Percentiles rank a stretch among this genome's conserved stretches.
Evolutionary conservation across 2,329 filamentous ascomycete genomes (phyloP).

Genomic region (Nannizzia gypsea): DNA sequence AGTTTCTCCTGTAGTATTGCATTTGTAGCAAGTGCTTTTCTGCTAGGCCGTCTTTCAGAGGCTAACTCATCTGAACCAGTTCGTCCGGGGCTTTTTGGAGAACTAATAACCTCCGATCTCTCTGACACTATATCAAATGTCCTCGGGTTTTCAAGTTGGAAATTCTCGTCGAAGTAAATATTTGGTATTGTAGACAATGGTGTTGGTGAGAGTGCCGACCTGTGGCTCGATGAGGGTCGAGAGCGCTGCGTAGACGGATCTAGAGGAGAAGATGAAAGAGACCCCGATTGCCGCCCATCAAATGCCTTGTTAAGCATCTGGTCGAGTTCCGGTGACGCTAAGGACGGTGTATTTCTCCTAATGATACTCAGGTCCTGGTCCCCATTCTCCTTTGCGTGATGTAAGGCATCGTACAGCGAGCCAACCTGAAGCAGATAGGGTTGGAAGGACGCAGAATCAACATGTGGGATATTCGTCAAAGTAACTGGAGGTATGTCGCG

Average conservation of each 20-base stretch:
- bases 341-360: constrained; percentile 32
- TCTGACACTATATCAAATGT: constrained; percentile 97
- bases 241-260: constrained; percentile 16
- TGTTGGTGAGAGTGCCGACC: constrained; percentile 44
- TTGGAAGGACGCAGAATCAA: constrained; percentile 69
- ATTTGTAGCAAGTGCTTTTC: constrained; percentile 88
- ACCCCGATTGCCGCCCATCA: constrained; percentile 31
- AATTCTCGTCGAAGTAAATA: constrained; percentile 91
- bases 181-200: constrained; percentile 82
- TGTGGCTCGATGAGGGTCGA: constrained; percentile 35
- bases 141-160: constrained; percentile 87
- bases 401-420: constrained; percentile 76
- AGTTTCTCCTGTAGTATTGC: constrained; percentile 96
- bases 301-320: constrained; percentile 35
- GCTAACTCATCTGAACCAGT: constrained; percentile 20
- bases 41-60: constrained; percentile 22
- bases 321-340: constrained; percentile 39
- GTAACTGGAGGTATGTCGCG: constrained; percentile 89
- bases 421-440: constrained; percentile 78
- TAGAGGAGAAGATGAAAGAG: not conserved
- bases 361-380: constrained; percentile 47
- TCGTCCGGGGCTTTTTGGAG: constrained; percentile 49
- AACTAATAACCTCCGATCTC: constrained; percentile 83
- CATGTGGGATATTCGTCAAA: constrained; percentile 72
- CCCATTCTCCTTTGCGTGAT: constrained; percentile 65